These are phyloP conservation scores for Jackrogersella minutella DNA, from an alignment of 495 filamentous ascomycete genomes.

Conservation along the genomic window DNA sequence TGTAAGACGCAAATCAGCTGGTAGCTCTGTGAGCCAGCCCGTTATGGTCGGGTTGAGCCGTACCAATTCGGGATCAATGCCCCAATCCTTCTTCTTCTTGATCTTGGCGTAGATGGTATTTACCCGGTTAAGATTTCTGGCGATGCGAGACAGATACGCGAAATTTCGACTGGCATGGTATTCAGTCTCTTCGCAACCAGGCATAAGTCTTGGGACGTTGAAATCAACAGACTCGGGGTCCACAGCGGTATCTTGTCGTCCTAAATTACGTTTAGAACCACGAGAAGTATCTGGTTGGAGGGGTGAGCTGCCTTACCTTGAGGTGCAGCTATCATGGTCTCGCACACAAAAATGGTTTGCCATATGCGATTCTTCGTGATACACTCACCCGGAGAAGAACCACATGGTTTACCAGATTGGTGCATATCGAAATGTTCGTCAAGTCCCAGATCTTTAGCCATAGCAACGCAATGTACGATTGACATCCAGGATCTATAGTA, in stretches of 20 bases:
- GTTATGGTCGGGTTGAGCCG: conserved; percentile 76
- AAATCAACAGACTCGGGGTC: conserved; percentile 81
- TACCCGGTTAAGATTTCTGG: conserved; percentile 80
- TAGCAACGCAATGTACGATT: conserved; percentile 86
- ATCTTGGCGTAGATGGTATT: conserved; percentile 77
- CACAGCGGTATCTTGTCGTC: conserved; percentile 82
- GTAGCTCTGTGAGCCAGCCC: conserved; percentile 79
- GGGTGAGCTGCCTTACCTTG: conserved; percentile 69
- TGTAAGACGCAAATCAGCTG: conserved; percentile 77
- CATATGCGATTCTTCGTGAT: conserved; percentile 85
- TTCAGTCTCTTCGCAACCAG: conserved; percentile 79
- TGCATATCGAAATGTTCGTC: conserved; percentile 87
- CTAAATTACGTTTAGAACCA: conserved; percentile 57
- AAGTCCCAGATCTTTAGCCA: conserved; percentile 92
- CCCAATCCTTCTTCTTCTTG: conserved; percentile 89
- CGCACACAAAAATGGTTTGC: conserved; percentile 87
- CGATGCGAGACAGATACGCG: conserved; percentile 76
- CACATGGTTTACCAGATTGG: conserved; percentile 73
- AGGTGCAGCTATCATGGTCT: conserved; percentile 92
- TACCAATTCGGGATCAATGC: conserved; percentile 82
- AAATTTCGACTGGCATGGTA: conserved; percentile 82
- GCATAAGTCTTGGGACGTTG: conserved; percentile 65
- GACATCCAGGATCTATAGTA: conserved; percentile 99
- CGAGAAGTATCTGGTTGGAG: neutral
- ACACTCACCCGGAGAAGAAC: conserved; percentile 74